A percentile compares a stretch with the other conserved stretches of the same genome.
Conservation (phyloP, 2,329 filamentous ascomycete species). For the Alternaria ventricosa region DNA sequence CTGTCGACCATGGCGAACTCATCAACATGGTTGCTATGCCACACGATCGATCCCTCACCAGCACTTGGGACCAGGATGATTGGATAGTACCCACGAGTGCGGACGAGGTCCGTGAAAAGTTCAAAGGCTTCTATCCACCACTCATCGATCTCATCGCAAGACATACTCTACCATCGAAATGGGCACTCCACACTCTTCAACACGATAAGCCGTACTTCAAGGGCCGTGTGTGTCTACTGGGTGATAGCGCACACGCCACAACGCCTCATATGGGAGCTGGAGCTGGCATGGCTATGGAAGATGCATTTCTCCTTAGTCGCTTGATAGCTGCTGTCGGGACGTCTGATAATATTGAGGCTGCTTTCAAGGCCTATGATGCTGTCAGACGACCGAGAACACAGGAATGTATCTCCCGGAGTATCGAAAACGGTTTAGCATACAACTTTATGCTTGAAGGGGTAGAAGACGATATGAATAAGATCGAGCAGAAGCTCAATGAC, state of each 20-base stretch:
- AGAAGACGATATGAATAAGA: slow-evolving; percentile 19
- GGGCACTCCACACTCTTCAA: slow-evolving; percentile 60
- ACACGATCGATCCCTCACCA: slow-evolving; percentile 10
- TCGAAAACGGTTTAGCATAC: slow-evolving; percentile 25
- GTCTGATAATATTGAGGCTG: slow-evolving; percentile 30
- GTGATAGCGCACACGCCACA: slow-evolving; percentile 62
- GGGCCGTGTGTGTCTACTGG: slow-evolving; percentile 54
- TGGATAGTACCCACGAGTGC: slow-evolving; percentile 27
- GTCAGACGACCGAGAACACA: slow-evolving; percentile 48
- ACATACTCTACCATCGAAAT: slow-evolving; percentile 50
- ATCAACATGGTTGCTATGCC: slow-evolving; percentile 56
- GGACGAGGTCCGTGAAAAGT: slow-evolving; percentile 25
- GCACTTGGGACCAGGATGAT: slow-evolving; percentile 12
- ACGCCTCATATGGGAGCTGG: slow-evolving; percentile 62
- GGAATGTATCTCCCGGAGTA: slow-evolving; percentile 40
- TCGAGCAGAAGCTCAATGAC: slow-evolving; percentile 21
- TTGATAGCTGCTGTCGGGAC: slow-evolving; percentile 33
- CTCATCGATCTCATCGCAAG: slow-evolving; percentile 19
- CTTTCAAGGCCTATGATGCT: slow-evolving; percentile 47
- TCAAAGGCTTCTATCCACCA: slow-evolving; percentile 20
- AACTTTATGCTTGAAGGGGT: slow-evolving; percentile 26
- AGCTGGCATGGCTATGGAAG: slow-evolving; percentile 62
- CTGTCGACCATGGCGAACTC: slow-evolving; percentile 61
- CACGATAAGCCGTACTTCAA: slow-evolving; percentile 53
- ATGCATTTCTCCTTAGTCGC: slow-evolving; percentile 53